Conservation (phyloP, 1,139 yeast genomes). For the Taphrina betulina region DNA sequence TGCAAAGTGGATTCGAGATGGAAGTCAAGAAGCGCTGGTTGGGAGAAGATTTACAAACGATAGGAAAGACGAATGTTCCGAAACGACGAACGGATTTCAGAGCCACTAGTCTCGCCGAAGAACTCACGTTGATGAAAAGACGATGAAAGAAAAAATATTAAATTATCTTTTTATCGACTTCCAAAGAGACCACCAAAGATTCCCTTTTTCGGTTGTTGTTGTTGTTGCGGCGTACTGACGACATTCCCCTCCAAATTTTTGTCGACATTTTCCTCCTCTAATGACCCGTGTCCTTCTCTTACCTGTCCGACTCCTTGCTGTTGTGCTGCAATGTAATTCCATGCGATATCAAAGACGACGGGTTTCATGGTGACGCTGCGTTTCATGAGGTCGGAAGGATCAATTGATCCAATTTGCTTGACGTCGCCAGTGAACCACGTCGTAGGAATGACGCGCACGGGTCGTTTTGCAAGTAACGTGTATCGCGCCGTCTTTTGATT, state of each 20-base stretch:
- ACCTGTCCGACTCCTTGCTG: background rate
- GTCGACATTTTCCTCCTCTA: background rate
- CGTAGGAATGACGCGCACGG: too few relatives aligned
- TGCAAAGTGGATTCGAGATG: conserved; percentile 90
- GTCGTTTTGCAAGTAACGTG: conserved; percentile 1
- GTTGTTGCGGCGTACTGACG: background rate
- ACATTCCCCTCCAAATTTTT: background rate
- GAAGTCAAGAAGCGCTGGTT: conserved; percentile 87
- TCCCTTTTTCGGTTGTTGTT: conserved; percentile 1
- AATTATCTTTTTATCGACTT: too few relatives aligned
- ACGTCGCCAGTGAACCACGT: conserved; percentile 27
- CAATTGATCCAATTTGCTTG: conserved; percentile 7
- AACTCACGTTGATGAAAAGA: too few relatives aligned
- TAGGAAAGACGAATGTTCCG: conserved; percentile 94
- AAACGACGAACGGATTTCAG: conserved; percentile 21
- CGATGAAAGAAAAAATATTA: too few relatives aligned
- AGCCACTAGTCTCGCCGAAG: conserved; percentile 10
- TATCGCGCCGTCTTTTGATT: conserved; percentile 7
- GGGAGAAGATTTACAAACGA: conserved; percentile 63
- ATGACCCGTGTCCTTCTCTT: background rate
- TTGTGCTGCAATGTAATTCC: conserved; percentile 26
- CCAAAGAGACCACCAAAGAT: conserved; percentile 20
- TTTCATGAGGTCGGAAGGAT: background rate
- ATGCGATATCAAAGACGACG: conserved; percentile 26
- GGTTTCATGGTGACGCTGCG: conserved; percentile 19